Evolutionary conservation across 2,329 filamentous ascomycete species (phyloP).

Genomic region (Calonectria leucothoes): DNA sequence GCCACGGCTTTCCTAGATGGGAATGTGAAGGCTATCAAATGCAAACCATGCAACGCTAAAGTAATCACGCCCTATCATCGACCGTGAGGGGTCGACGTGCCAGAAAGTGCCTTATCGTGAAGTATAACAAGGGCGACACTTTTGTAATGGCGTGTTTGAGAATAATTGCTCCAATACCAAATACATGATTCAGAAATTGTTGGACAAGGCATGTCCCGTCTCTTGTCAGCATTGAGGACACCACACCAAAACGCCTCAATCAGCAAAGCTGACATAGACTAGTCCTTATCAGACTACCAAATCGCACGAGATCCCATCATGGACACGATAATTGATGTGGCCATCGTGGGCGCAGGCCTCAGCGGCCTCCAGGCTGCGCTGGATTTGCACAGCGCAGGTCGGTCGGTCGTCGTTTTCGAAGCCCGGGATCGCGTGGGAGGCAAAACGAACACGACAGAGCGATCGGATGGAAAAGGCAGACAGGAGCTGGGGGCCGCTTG

Average conservation of each 20-base stretch:
- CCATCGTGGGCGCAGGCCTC: background rate
- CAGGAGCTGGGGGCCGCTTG: slow-evolving; percentile 18
- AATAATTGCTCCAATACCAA: background rate
- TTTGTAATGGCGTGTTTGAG: background rate
- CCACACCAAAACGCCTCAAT: background rate
- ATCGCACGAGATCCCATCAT: background rate
- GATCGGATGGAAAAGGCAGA: background rate
- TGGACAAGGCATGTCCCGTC: background rate
- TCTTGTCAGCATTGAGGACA: background rate
- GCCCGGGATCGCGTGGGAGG: slow-evolving; percentile 18
- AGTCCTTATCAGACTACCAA: background rate
- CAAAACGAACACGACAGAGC: slow-evolving; percentile 3
- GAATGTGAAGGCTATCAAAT: background rate
- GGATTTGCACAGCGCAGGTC: slow-evolving; percentile 11
- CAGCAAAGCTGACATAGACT: background rate
- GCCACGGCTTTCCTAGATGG: background rate
- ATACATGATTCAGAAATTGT: background rate
- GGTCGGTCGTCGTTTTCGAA: slow-evolving; percentile 10
- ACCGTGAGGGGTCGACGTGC: background rate
- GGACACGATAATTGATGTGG: background rate
- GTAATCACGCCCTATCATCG: background rate
- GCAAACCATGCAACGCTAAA: background rate
- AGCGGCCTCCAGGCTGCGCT: slow-evolving; percentile 23
- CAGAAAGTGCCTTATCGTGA: background rate
- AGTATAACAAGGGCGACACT: background rate